Conservation (phyloP, 352 stramenopile genomes). For the Pythium brassicae region DNA sequence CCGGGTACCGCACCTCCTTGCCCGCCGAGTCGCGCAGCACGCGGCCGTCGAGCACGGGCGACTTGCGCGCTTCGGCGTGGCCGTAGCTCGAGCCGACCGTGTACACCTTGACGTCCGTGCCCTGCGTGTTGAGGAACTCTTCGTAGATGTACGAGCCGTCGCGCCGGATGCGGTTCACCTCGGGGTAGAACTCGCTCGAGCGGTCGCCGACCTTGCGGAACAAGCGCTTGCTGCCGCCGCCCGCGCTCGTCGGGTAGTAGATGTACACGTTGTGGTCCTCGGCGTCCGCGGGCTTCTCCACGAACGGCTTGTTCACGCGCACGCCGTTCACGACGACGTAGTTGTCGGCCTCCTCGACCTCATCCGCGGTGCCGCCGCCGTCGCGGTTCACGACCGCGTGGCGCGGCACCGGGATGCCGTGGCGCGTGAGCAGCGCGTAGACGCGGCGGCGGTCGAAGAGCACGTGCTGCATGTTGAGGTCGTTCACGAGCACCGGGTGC, state of each 20-base stretch:
- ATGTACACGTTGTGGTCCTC: conserved; percentile 99
- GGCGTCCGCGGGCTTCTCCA: conserved; percentile 99
- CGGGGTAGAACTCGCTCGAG: conserved; percentile 94
- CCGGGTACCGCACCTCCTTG: conserved; percentile 98
- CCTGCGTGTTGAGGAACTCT: conserved; percentile 99
- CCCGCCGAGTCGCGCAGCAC: conserved; percentile 93
- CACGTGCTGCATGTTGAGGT: conserved; percentile 95
- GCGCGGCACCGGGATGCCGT: conserved; percentile 95
- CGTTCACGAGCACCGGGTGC: conserved; percentile 97
- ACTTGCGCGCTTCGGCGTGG: conserved; percentile 98
- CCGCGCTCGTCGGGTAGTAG: conserved; percentile 98
- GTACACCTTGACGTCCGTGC: conserved; percentile 99
- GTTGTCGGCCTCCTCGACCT: conserved; percentile 76
- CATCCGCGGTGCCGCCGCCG: conserved; percentile 65
- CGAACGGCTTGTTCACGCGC: conserved; percentile 98
- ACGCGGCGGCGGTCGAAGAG: conserved; percentile 95
- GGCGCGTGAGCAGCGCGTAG: conserved; percentile 93
- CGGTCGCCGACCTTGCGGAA: conserved; percentile 97
- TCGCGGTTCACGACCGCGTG: conserved; percentile 96
- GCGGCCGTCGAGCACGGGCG: conserved; percentile 95
- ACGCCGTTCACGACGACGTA: conserved; percentile 92
- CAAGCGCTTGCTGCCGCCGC: conserved; percentile 97
- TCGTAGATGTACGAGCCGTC: conserved; percentile 97
- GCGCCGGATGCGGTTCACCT: conserved; percentile 94
- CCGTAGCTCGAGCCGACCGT: conserved; percentile 98